Conservation (phyloP, 768 basidiomycete species). For the Boletus vermiculosoides region DNA sequence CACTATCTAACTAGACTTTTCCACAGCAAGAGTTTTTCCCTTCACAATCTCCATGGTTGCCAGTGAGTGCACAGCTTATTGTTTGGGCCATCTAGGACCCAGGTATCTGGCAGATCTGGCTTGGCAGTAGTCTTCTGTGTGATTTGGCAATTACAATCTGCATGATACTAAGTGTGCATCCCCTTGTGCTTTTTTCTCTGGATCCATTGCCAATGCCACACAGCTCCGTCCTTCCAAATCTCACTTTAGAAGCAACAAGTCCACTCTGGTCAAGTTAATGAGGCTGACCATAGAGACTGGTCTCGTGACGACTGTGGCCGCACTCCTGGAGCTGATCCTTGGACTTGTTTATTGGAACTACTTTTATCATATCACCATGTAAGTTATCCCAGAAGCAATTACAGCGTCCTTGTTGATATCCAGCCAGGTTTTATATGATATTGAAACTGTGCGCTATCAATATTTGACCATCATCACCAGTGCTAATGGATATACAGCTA, state of each 20-base stretch:
- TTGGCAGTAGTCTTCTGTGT: slow-evolving; percentile 19
- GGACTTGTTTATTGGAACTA: not conserved
- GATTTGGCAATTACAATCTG: slow-evolving; percentile 20
- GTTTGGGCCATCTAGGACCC: not conserved
- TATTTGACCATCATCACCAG: no score
- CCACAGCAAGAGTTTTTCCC: not conserved
- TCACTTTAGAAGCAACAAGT: slow-evolving; percentile 1
- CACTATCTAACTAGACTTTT: not conserved
- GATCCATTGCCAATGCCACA: not conserved
- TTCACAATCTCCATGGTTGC: slow-evolving; percentile 9
- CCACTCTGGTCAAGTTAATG: slow-evolving; percentile 10
- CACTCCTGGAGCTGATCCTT: slow-evolving; percentile 18
- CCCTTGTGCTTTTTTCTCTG: not conserved
- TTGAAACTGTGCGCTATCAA: slow-evolving; percentile 14
- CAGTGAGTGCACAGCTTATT: slow-evolving; percentile 3
- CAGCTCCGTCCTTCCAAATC: slow-evolving; percentile 16
- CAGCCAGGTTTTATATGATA: slow-evolving; percentile 5
- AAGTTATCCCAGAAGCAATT: not conserved
- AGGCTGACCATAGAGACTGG: slow-evolving; percentile 26
- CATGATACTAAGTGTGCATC: slow-evolving; percentile 15
- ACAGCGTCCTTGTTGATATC: not conserved
- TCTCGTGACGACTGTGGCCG: slow-evolving; percentile 19
- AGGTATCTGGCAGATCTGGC: slow-evolving; percentile 17
- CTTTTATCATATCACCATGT: slow-evolving; percentile 19
- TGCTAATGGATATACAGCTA: slow-evolving; percentile 10